Evolutionary conservation across 768 basidiomycete species (phyloP), one percentile per base, ranked within the genome.

Genomic region (Rickenella mellea): DNA sequence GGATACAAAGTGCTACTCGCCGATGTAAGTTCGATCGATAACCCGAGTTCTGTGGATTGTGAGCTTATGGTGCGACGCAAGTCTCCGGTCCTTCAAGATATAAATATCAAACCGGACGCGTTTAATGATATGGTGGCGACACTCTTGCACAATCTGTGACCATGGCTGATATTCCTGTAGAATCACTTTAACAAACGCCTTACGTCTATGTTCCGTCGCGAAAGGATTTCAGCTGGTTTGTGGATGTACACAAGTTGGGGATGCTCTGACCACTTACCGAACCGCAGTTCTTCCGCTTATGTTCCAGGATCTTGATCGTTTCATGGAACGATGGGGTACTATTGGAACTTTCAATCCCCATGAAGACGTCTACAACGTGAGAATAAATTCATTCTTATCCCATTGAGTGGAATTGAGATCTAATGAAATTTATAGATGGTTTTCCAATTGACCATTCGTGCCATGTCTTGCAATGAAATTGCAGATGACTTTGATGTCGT

Each of bases 1-100:
- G 84, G 83, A 5, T 87, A 84, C 68, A 82, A 78, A 53, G 73
- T 83, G 53, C 70, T 88, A 47, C 83, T 81, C 39, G 84, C 83
- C 39, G 83, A 80, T 42, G 84, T 86, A 57, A 49, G 80, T 74
- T 15, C 6, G 14, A 10, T 39, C 22, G n/a, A 8, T 27, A 36
- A 24, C 32, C 35, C 14, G 29, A 19, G 15, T 26, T 22, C 15
- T 20, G 40, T 40, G 24, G 21, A 6, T 40, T 28, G 45, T 44
- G 40, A 43, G 40, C 45, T 53, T 27, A 45, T 43, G 37, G 44
- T 22, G 48, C 46, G 30, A 39, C 52, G 56, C 37, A 53, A 6
- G 33, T 5, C 19, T 30, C 31, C 51, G 47, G 39, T 50, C 20
- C 58, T 59, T 7, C 33, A 46, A 15, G 28, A 57, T 21, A 30